Evolutionary conservation across 2,329 filamentous ascomycete species (phyloP).

Genomic region (Chalaropsis thielavioides): DNA sequence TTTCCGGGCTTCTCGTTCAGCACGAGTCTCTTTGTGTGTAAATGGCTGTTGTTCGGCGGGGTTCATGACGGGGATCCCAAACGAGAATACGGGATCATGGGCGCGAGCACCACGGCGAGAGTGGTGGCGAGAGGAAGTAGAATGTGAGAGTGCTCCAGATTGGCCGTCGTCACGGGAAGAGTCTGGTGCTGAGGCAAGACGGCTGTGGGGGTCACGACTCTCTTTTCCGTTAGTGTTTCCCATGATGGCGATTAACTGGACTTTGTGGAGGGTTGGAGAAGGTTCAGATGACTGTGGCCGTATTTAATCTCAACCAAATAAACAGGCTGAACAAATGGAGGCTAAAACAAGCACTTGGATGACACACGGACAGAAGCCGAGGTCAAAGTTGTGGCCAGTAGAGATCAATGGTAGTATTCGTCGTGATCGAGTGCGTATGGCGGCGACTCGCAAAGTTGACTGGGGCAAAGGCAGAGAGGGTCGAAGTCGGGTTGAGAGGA

Average conservation of each 20-base stretch:
- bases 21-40: conserved; percentile 70
- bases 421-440: not conserved
- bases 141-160: conserved; percentile 28
- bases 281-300: not conserved
- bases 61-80: not conserved
- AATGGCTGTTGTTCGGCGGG: conserved; percentile 29
- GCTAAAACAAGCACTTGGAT: not conserved
- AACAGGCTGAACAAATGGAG: not conserved
- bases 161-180: not conserved
- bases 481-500: not conserved
- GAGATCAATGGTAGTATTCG: not conserved
- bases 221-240: conserved; percentile 30
- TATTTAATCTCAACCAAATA: not conserved
- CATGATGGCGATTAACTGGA: conserved; percentile 21
- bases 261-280: conserved; percentile 9
- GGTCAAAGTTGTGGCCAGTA: not conserved
- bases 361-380: not conserved
- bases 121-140: conserved; percentile 22
- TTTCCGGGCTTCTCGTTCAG: conserved; percentile 76
- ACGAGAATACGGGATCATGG: conserved; percentile 10
- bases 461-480: not conserved
- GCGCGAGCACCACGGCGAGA: conserved; percentile 25
- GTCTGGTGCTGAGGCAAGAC: conserved; percentile 3
- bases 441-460: not conserved
- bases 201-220: conserved; percentile 23